Percentiles rank a stretch among this genome's conserved stretches.
Conservation (phyloP, 202 grass and related monocot species). For the Zoysia matrella region DNA sequence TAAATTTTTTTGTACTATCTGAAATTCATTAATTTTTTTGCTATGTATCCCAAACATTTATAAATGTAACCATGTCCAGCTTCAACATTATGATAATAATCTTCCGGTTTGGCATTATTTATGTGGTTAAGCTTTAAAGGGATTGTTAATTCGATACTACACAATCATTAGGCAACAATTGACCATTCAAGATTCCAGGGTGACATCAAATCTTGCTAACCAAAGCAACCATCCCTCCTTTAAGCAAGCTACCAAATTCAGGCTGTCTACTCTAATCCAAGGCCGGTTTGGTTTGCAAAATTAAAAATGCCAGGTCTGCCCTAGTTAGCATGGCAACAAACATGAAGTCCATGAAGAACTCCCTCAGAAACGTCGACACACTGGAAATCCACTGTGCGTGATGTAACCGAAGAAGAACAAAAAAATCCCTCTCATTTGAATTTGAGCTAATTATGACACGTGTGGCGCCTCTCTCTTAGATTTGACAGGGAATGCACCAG, state of each 20-base stretch:
- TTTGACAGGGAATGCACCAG: constrained; percentile 8
- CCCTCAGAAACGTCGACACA: constrained; percentile 4
- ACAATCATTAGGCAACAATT: constrained; percentile 13
- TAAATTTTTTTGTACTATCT: neutral
- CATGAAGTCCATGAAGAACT: neutral
- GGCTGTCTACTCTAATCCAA: constrained; percentile 7
- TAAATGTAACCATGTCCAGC: neutral
- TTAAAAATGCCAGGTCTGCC: no score
- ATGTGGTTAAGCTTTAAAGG: neutral
- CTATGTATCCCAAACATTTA: neutral
- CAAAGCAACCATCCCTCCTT: constrained; percentile 2
- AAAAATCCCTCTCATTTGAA: neutral
- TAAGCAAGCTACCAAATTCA: constrained; percentile 24
- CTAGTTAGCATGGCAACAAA: constrained; percentile 4
- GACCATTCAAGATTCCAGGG: constrained; percentile 14
- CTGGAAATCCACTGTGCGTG: neutral
- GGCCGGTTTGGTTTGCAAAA: constrained; percentile 18
- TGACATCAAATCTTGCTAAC: constrained; percentile 1
- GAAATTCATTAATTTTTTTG: neutral
- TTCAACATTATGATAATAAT: neutral
- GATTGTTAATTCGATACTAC: constrained; percentile 15
- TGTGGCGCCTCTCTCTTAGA: constrained; percentile 1
- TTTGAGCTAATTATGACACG: constrained; percentile 46
- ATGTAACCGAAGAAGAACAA: constrained; percentile 20
- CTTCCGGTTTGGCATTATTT: constrained; percentile 29